phyloP scores from a whole-genome alignment of 495 filamentous ascomycete species.

The Podospora comata region DNA sequence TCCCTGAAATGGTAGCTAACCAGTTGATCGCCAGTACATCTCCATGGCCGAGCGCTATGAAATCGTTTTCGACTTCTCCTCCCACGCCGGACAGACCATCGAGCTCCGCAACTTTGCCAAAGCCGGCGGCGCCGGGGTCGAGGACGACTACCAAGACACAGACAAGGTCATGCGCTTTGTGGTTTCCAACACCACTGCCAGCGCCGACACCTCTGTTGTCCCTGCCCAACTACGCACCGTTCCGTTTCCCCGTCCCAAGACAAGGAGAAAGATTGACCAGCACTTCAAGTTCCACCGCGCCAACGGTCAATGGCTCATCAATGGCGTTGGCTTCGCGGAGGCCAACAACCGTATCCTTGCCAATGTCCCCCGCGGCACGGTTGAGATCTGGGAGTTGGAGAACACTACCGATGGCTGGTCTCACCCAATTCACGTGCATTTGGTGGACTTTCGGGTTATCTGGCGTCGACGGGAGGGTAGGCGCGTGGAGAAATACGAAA shows the following conservation, averaged over 20 bases:
- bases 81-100: slow-evolving; percentile 42
- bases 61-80: slow-evolving; percentile 48
- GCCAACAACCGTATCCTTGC: slow-evolving; percentile 48
- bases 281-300: slow-evolving; percentile 44
- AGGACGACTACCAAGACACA: slow-evolving; percentile 44
- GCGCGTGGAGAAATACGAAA: slow-evolving; percentile 45
- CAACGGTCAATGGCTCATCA: slow-evolving; percentile 44
- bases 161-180: slow-evolving; percentile 48
- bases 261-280: slow-evolving; percentile 32
- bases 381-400: slow-evolving; percentile 49
- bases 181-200: slow-evolving; percentile 38
- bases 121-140: slow-evolving; percentile 38
- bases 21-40: slow-evolving; percentile 22
- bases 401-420: slow-evolving; percentile 44
- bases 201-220: slow-evolving; percentile 2
- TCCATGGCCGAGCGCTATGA: slow-evolving; percentile 55
- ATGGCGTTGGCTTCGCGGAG: slow-evolving; percentile 48
- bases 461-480: slow-evolving; percentile 37
- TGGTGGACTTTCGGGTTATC: slow-evolving; percentile 54
- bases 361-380: slow-evolving; percentile 38
- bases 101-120: slow-evolving; percentile 42
- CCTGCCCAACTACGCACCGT: background rate
- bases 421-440: slow-evolving; percentile 55
- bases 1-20: background rate
- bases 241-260: slow-evolving; percentile 16